Evolutionary conservation across 1,139 yeast species (phyloP).

Genomic region (Candida sanyaensis): DNA sequence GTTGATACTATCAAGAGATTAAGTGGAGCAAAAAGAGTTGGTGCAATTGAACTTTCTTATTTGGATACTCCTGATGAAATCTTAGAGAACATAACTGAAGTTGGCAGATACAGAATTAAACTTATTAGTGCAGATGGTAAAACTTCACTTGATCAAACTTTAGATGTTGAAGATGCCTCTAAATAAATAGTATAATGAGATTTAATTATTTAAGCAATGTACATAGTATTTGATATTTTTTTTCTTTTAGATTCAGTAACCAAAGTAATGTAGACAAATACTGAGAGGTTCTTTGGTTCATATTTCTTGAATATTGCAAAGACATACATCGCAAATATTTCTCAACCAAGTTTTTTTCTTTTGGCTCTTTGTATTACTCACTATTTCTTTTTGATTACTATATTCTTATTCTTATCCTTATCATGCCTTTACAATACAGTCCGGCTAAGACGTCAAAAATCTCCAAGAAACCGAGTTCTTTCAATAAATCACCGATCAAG

Average conservation of each 20-base stretch:
- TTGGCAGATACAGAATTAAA: conserved; percentile 35
- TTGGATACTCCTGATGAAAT: conserved; percentile 15
- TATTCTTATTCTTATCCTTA: neutral
- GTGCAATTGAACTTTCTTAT: conserved; percentile 12
- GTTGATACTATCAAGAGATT: conserved; percentile 25
- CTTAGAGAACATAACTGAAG: conserved; percentile 21
- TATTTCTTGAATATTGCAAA: too few species aligned
- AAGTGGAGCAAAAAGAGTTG: conserved; percentile 26
- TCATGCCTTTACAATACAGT: conserved; percentile 28
- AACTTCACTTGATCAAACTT: conserved; percentile 5
- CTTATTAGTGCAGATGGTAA: conserved; percentile 27
- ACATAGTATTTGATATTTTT: conserved; percentile 3
- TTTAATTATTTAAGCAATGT: neutral
- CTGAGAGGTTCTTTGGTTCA: too few species aligned
- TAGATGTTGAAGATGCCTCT: conserved; percentile 10
- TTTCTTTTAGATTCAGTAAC: neutral
- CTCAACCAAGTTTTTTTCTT: neutral
- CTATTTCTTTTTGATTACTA: neutral
- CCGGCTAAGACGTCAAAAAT: conserved; percentile 46
- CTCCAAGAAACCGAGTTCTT: conserved; percentile 16
- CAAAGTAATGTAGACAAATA: too few species aligned
- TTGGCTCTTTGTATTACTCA: neutral
- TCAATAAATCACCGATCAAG: conserved; percentile 25
- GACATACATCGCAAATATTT: too few species aligned
- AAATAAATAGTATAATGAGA: conserved; percentile 6